phyloP scores from a whole-genome alignment of 2,329 filamentous ascomycete species.

The Neonectria faginata region DNA sequence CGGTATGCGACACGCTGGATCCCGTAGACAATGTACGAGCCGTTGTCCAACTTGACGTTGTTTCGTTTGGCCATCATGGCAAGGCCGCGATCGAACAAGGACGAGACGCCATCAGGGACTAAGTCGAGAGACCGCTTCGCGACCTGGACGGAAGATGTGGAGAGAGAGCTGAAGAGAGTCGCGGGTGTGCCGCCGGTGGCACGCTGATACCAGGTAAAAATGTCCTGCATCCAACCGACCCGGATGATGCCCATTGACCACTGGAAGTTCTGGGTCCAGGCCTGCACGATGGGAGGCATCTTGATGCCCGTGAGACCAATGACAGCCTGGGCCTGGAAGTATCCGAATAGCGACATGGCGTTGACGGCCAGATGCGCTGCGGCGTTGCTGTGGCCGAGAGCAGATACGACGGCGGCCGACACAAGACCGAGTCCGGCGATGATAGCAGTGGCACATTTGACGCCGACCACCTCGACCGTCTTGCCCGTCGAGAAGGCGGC shows the following conservation, averaged over 20 bases:
- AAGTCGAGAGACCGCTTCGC: slow-evolving; percentile 68
- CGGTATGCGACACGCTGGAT: slow-evolving; percentile 93
- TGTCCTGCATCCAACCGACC: slow-evolving; percentile 83
- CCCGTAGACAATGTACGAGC: slow-evolving; percentile 76
- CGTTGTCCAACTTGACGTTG: slow-evolving; percentile 65
- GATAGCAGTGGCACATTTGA: slow-evolving; percentile 89
- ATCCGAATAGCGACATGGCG: slow-evolving; percentile 89
- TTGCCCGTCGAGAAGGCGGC: slow-evolving; percentile 89
- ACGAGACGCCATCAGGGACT: slow-evolving; percentile 51
- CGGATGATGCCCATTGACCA: slow-evolving; percentile 98
- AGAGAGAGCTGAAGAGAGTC: slow-evolving; percentile 79
- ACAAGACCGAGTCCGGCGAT: slow-evolving; percentile 86
- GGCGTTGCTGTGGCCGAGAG: slow-evolving; percentile 91
- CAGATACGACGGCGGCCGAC: slow-evolving; percentile 88
- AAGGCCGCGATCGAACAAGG: slow-evolving; percentile 65
- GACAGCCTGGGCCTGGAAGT: slow-evolving; percentile 94
- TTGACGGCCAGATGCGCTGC: slow-evolving; percentile 95
- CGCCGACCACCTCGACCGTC: slow-evolving; percentile 87
- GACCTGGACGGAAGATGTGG: slow-evolving; percentile 82
- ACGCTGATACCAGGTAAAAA: slow-evolving; percentile 96
- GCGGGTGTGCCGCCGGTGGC: slow-evolving; percentile 89
- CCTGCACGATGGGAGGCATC: slow-evolving; percentile 86
- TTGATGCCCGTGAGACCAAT: slow-evolving; percentile 84
- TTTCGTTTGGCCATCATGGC: slow-evolving; percentile 66
- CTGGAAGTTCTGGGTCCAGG: slow-evolving; percentile 97